These are phyloP conservation scores for Colletotrichum neosansevieriae DNA, from an alignment of 2,329 filamentous ascomycete genomes.

Conservation along the genomic window DNA sequence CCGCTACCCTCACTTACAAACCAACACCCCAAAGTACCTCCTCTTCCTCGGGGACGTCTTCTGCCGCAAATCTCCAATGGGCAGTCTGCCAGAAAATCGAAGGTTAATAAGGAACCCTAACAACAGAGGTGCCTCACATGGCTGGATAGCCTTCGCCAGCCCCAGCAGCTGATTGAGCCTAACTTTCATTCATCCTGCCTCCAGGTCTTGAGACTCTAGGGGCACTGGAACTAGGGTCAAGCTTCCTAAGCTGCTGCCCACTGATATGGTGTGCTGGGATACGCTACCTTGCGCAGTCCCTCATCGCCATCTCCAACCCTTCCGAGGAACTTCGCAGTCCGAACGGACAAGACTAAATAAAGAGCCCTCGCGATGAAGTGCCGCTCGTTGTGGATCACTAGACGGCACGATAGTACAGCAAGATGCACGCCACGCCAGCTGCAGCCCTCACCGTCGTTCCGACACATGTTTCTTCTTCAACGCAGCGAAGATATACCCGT, in stretches of 20 bases:
- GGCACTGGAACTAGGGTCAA: conserved; percentile 11
- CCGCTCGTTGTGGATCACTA: background rate
- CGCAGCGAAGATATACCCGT: background rate
- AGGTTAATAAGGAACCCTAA: conserved; percentile 1
- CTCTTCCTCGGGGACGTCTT: background rate
- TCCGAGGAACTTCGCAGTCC: conserved; percentile 9
- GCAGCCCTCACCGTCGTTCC: background rate
- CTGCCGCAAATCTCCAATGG: background rate
- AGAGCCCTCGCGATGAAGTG: conserved; percentile 11
- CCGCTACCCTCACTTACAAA: conserved; percentile 25
- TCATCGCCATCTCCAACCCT: conserved; percentile 3
- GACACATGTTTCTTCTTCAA: background rate
- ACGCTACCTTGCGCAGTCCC: background rate
- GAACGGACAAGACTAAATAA: background rate
- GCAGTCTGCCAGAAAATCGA: background rate
- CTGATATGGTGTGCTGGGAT: conserved; percentile 5
- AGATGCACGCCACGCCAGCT: background rate
- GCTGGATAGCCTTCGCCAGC: background rate
- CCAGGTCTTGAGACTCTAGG: conserved; percentile 6
- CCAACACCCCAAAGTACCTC: conserved; percentile 26
- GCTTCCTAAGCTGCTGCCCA: background rate
- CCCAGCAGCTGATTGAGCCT: background rate
- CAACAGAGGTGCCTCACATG: no score
- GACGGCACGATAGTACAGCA: background rate
- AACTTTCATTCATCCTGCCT: background rate